phyloP scores from a whole-genome alignment of 75 land plant species.

The Larix kaempferi region DNA sequence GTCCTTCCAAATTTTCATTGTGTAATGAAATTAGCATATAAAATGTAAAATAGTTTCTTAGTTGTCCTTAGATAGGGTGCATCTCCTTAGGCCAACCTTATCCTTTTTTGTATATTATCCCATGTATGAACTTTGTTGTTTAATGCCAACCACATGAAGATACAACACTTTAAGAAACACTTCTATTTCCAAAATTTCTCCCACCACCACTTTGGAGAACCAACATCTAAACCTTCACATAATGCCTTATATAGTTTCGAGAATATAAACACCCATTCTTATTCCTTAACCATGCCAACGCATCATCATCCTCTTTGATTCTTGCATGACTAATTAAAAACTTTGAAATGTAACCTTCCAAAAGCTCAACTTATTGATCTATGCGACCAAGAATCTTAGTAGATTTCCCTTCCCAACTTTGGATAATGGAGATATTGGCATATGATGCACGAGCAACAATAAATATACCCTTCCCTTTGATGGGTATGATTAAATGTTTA shows the following conservation, averaged over 20 bases:
- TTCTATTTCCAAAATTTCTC: not conserved
- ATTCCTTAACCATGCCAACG: not conserved
- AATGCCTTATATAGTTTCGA: not conserved
- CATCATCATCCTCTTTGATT: not conserved
- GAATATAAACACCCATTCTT: not conserved
- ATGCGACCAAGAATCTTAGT: not conserved
- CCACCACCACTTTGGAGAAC: not conserved
- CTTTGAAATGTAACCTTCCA: not conserved
- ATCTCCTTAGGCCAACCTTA: not conserved
- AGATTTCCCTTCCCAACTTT: not conserved
- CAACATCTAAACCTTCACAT: not conserved
- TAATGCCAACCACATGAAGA: not conserved
- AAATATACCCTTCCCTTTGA: no score
- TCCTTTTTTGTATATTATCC: not conserved
- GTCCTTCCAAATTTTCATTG: no score
- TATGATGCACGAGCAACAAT: no score
- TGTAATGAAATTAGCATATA: not conserved
- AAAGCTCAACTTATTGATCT: not conserved
- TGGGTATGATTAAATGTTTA: no score
- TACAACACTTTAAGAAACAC: not conserved
- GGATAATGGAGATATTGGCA: not conserved
- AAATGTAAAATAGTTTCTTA: not conserved
- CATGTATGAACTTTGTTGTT: not conserved
- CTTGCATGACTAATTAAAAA: not conserved
- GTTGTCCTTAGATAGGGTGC: not conserved